Evolutionary conservation across 1,284 basidiomycete genomes (phyloP), one percentile per base, ranked within the genome.

Genomic region (Melampsora americana): DNA sequence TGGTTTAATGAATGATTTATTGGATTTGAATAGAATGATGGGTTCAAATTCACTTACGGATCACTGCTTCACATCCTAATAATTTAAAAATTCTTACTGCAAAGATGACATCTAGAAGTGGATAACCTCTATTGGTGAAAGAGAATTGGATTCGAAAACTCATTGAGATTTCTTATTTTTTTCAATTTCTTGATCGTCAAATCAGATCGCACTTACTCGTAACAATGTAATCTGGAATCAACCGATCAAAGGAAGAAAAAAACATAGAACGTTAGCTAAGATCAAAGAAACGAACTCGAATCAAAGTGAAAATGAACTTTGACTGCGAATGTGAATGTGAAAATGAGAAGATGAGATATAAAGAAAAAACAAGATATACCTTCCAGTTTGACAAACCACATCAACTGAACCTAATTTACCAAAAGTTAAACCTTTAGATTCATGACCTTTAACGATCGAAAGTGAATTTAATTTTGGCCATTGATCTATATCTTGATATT

Each of bases 1-100:
- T 83, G 88, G n/a, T n/a, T n/a, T n/a, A 35, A 35, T 35, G 35
- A 35, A 9, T n/a, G 35, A 35, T 35, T 35, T 35, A 35, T 35
- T 35, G 78, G 79, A 92, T 91, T 89, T 78, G 9, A 93, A 89
- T n/a, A n/a, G n/a, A n/a, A n/a, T n/a, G n/a, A n/a, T n/a, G n/a
- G n/a, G n/a, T n/a, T n/a, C n/a, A n/a, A n/a, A 23, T 35, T 14
- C 16, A 73, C 71, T 64, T 44, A 66, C 71, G 32, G 30, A 74
- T 74, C 46, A 74, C 50, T n/a, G 71, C 64, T 32, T 66, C 30
- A 39, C 71, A 74, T 28, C 71, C 71, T n/a, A 74, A 39, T 18
- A 66, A 39, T 44, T 66, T 66, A 28, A 74, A 74, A 3, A 74
- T 23, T 35, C 71, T 42, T 26, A 74, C 71, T 11, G 64, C 30